A percentile compares a stretch with the other conserved stretches of the same genome.
Conservation (phyloP, 768 basidiomycete species). For the Boletus coccyginus region DNA sequence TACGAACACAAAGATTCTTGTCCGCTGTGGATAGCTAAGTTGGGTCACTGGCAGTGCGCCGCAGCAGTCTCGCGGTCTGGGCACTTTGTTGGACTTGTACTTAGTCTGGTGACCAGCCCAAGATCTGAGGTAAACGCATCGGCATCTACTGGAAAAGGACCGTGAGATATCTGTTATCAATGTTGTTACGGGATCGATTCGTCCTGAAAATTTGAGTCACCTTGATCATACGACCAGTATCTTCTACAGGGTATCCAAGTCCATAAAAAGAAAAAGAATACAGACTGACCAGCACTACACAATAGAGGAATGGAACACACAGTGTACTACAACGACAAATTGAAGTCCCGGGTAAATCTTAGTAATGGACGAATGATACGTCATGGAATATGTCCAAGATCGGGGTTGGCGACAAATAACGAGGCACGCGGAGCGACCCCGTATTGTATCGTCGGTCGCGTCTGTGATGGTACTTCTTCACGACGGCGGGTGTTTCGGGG, state of each 20-base stretch:
- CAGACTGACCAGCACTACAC: not conserved
- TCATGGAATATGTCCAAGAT: constrained; percentile 14
- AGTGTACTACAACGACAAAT: not conserved
- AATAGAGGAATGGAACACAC: constrained; percentile 5
- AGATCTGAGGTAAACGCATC: no score
- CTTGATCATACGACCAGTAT: not conserved
- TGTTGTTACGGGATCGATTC: not conserved
- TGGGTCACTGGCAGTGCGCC: constrained; percentile 2
- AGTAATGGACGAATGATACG: not conserved
- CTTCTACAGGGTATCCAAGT: constrained; percentile 8
- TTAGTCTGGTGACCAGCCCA: not conserved
- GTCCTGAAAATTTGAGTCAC: not conserved
- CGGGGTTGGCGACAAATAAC: constrained; percentile 73
- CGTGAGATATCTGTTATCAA: not conserved
- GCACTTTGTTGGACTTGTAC: not conserved
- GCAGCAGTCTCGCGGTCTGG: not conserved
- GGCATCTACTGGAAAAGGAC: no score
- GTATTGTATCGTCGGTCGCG: constrained; percentile 49
- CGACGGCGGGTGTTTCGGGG: constrained; percentile 40
- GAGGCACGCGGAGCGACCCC: constrained; percentile 62
- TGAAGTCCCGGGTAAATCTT: constrained; percentile 1
- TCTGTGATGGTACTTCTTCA: constrained; percentile 42
- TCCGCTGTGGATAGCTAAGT: not conserved
- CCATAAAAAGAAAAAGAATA: constrained; percentile 3
- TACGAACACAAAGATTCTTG: not conserved